These are phyloP conservation scores for Coprinopsis cinerea DNA, from an alignment of 768 basidiomycete species.

Conservation along the genomic window DNA sequence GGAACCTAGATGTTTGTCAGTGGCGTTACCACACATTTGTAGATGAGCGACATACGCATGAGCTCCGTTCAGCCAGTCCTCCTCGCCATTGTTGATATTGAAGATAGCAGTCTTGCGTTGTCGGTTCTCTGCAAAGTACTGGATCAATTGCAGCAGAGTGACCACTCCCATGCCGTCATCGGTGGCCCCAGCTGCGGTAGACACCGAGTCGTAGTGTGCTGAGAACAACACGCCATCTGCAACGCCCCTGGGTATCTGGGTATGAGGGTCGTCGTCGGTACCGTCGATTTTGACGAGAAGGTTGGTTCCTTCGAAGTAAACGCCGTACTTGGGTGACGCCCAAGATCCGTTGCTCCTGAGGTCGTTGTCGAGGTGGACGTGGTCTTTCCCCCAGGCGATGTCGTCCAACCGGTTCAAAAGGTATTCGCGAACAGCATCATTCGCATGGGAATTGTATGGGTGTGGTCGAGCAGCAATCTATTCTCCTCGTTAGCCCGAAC, in stretches of 20 bases:
- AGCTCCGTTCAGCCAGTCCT: slow-evolving; percentile 70
- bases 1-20: slow-evolving; percentile 37
- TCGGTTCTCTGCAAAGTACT: slow-evolving; percentile 44
- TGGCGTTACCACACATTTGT: neutral
- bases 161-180: slow-evolving; percentile 75
- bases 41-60: slow-evolving; percentile 39
- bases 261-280: slow-evolving; percentile 8
- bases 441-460: slow-evolving; percentile 73
- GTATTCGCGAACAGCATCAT: slow-evolving; percentile 59
- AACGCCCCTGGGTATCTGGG: slow-evolving; percentile 14
- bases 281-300: slow-evolving; percentile 50
- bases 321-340: slow-evolving; percentile 22
- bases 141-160: slow-evolving; percentile 59
- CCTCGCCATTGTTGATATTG: slow-evolving; percentile 85
- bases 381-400: slow-evolving; percentile 35
- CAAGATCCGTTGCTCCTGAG: slow-evolving; percentile 45
- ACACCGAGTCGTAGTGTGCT: slow-evolving; percentile 80
- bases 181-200: slow-evolving; percentile 67
- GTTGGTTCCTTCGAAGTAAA: slow-evolving; percentile 65
- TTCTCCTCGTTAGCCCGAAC: neutral
- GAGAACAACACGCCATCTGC: slow-evolving; percentile 60
- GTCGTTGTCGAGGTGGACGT: slow-evolving; percentile 35
- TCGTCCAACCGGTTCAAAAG: slow-evolving; percentile 48
- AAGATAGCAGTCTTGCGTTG: slow-evolving; percentile 64
- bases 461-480: slow-evolving; percentile 67